A percentile compares a stretch with the other conserved stretches of the same genome.
phyloP scores from a whole-genome alignment of 257 asterid species.

The Coffea eugenioides region DNA sequence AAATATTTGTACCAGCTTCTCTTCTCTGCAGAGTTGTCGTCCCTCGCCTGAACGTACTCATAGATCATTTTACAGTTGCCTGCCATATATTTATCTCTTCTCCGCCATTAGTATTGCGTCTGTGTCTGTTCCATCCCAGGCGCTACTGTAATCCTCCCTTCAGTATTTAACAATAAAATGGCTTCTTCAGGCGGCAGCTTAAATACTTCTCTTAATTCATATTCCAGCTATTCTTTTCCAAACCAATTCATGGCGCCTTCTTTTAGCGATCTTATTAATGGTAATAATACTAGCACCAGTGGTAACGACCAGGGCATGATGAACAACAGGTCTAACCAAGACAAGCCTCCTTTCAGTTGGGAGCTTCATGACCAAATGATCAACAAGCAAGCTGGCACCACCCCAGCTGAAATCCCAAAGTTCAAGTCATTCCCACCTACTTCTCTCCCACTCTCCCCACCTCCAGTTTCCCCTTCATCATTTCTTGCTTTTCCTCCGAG shows the following conservation, averaged over 20 bases:
- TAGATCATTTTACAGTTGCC: background rate
- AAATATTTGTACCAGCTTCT: background rate
- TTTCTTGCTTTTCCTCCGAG: slow-evolving; percentile 56
- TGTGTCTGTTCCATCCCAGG: background rate
- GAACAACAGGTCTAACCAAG: slow-evolving; percentile 17
- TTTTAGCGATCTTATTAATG: slow-evolving; percentile 36
- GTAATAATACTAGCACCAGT: background rate
- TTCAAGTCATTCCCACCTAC: slow-evolving; percentile 57
- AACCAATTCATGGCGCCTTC: slow-evolving; percentile 34
- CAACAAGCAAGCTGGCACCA: slow-evolving; percentile 10
- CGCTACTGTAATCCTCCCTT: background rate
- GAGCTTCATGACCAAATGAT: slow-evolving; percentile 19
- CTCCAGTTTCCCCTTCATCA: slow-evolving; percentile 75
- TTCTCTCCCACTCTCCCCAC: slow-evolving; percentile 56
- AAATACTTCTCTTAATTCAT: slow-evolving; percentile 22
- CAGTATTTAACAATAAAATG: slow-evolving; percentile 1
- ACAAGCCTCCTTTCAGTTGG: slow-evolving; percentile 30
- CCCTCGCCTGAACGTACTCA: background rate
- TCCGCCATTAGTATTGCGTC: background rate
- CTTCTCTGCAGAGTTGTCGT: too few relatives aligned
- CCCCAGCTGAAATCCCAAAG: slow-evolving; percentile 26
- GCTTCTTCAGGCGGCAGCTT: slow-evolving; percentile 38
- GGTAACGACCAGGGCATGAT: slow-evolving; percentile 18
- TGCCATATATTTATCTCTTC: background rate
- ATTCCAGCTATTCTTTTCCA: slow-evolving; percentile 20